These are phyloP conservation scores for Plasmodium malariae DNA, from an alignment of 169 alveolate species.

Conservation along the genomic window DNA sequence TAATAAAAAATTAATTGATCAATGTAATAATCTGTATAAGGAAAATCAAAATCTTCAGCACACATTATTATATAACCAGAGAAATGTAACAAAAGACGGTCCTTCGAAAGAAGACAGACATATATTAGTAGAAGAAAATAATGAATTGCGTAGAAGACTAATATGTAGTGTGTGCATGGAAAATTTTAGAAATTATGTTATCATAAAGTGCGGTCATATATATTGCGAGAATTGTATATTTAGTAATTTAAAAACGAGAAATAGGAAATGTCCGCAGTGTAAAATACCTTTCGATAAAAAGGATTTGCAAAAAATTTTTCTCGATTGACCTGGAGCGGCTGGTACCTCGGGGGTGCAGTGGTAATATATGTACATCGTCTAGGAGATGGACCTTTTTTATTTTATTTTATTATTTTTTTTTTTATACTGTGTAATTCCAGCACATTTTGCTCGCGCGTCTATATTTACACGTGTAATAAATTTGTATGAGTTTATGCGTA, in stretches of 20 bases:
- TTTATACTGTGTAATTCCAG: too few species aligned
- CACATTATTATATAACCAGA: background rate
- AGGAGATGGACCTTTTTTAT: background rate
- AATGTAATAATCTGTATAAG: conserved; percentile 27
- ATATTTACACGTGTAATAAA: background rate
- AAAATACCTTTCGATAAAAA: conserved; percentile 84
- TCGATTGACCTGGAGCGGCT: background rate
- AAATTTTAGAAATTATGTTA: conserved; percentile 84
- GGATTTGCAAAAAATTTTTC: conserved; percentile 82
- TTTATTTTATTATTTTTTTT: background rate
- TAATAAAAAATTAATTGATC: conserved; percentile 40
- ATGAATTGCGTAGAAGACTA: conserved; percentile 82
- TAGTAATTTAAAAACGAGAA: conserved; percentile 80
- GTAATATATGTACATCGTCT: too few species aligned
- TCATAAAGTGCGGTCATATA: conserved; percentile 88
- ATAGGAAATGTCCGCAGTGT: conserved; percentile 87
- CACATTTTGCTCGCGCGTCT: background rate
- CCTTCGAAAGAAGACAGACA: conserved; percentile 13
- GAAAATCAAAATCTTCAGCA: conserved; percentile 28
- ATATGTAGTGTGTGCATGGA: conserved; percentile 89
- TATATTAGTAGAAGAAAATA: conserved; percentile 80
- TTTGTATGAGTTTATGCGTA: too few species aligned
- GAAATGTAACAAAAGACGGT: background rate
- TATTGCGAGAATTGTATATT: conserved; percentile 84
- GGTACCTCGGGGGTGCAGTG: background rate